These are phyloP conservation scores for Ceratocystis ficicola DNA, from an alignment of 2,329 filamentous ascomycete species.

Conservation along the genomic window DNA sequence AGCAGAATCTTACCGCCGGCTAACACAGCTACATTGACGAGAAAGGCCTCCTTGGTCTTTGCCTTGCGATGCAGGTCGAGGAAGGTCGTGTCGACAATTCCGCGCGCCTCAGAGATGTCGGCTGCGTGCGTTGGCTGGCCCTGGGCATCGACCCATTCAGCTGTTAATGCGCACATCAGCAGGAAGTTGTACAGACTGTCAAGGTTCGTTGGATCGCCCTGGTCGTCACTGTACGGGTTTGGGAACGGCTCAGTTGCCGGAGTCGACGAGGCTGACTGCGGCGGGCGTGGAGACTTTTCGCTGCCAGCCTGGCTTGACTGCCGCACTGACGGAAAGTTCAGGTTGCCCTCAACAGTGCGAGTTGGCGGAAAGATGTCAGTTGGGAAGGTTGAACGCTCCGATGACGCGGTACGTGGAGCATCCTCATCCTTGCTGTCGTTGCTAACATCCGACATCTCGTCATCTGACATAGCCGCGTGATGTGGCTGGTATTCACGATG, in stretches of 20 bases:
- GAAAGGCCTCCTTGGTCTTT: slow-evolving; percentile 41
- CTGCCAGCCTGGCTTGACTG: not conserved
- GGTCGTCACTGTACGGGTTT: slow-evolving; percentile 24
- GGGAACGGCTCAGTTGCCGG: slow-evolving; percentile 19
- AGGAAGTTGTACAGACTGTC: slow-evolving; percentile 45
- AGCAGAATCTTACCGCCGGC: slow-evolving; percentile 43
- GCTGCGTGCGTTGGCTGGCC: slow-evolving; percentile 35
- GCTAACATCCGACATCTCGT: not conserved
- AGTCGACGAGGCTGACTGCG: not conserved
- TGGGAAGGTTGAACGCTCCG: slow-evolving; percentile 15
- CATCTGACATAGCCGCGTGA: not conserved
- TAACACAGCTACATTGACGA: slow-evolving; percentile 48
- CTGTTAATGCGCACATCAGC: slow-evolving; percentile 38
- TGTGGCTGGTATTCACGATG: slow-evolving; percentile 24
- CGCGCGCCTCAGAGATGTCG: slow-evolving; percentile 41
- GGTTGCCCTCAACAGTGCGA: slow-evolving; percentile 13
- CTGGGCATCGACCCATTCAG: slow-evolving; percentile 40
- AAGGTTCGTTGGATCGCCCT: slow-evolving; percentile 42
- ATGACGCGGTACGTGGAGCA: not conserved
- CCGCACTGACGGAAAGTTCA: slow-evolving; percentile 17
- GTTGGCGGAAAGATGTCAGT: slow-evolving; percentile 17
- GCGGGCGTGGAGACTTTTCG: not conserved
- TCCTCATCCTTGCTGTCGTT: not conserved
- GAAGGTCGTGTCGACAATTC: slow-evolving; percentile 43
- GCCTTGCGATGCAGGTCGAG: slow-evolving; percentile 42